A percentile compares a stretch with the other conserved stretches of the same genome.
These are phyloP conservation scores for Miamiensis avidus DNA, from an alignment of 169 alveolate species.

Conservation along the genomic window DNA sequence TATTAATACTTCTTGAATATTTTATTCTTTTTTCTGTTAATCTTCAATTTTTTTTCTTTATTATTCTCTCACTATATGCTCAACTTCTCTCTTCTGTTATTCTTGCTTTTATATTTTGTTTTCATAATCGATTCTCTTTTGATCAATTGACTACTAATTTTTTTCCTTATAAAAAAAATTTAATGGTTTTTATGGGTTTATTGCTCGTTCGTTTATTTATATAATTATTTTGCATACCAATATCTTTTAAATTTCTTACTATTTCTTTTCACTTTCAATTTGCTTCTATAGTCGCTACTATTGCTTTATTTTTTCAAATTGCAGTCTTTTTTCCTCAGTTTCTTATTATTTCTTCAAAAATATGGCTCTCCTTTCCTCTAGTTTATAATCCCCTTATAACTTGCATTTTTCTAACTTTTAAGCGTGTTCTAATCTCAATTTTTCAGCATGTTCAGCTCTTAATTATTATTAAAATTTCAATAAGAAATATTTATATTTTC, in stretches of 20 bases:
- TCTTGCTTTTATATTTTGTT: background rate
- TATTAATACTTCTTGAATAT: slow-evolving; percentile 6
- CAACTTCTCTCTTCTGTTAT: slow-evolving; percentile 1
- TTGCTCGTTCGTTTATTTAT: background rate
- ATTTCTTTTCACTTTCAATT: slow-evolving; percentile 3
- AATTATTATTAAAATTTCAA: too few relatives aligned
- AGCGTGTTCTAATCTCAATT: slow-evolving; percentile 13
- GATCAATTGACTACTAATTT: background rate
- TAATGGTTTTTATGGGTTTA: background rate
- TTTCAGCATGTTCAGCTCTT: background rate
- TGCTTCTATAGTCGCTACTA: background rate
- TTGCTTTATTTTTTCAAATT: slow-evolving; percentile 12
- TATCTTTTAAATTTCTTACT: background rate
- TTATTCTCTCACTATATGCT: background rate
- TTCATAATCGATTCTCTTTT: slow-evolving; percentile 6
- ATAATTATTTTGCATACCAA: slow-evolving; percentile 2
- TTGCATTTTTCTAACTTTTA: slow-evolving; percentile 17
- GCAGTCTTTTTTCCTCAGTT: slow-evolving; percentile 2
- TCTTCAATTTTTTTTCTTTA: slow-evolving; percentile 2
- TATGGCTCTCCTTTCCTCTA: background rate
- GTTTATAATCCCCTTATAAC: slow-evolving; percentile 2
- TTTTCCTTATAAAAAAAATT: background rate
- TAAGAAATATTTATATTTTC: too few relatives aligned
- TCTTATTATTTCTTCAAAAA: slow-evolving; percentile 6
- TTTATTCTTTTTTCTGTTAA: slow-evolving; percentile 16